Base-by-base conservation (phyloP, 805 yeast genomes). In the Pichia sporocuriosa region DNA sequence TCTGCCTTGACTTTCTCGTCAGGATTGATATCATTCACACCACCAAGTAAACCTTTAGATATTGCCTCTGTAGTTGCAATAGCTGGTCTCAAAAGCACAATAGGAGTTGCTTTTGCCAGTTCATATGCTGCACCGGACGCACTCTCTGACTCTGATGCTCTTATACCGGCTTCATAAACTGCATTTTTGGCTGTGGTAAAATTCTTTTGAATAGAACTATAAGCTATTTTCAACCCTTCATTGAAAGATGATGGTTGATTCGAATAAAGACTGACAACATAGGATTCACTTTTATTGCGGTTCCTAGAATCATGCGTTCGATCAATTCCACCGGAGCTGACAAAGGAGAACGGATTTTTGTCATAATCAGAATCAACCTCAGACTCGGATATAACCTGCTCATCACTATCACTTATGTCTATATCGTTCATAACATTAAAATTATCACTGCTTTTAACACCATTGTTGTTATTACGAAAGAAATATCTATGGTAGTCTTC, bases 51-150 rank as follows among this genome's bases (percentile, higher is more conserved):
- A 0, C 95, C 73, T 54, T 79, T 84, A 6, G 90, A 81, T 6
- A 89, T 70, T 0, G 95, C 95, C 57, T 87, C 96, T 0, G 96
- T 84, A 0, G 95, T 87, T 2, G 97, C 97, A 52, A 89, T 87
- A 47, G 87, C 72, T 2, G 97, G 96, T 32, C 96, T 61, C 2
- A 89, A 70, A 13, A 89, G 61, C 16, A 86, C 80, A 13, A 86
- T 76, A 0, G 97, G 97, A 1, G 95, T 77, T 0, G 83, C 86
- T 48, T 74, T 75, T 12, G 84, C 80, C 12, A 87, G 68, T 1
- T 86, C 79, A 16, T 68, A 61, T 0, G 85, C 74, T 0, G 89
- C 85, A 4, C 72, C 81, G 51, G 75, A 81, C 0, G 86, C 77
- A 45, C 72, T 76, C 0, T 77, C 81, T 23, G 81, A 69, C n/a